A percentile compares a stretch with the other conserved stretches of the same genome.
phyloP scores from a whole-genome alignment of 2,329 filamentous ascomycete species.

The Pseudogymnoascus sp. region DNA sequence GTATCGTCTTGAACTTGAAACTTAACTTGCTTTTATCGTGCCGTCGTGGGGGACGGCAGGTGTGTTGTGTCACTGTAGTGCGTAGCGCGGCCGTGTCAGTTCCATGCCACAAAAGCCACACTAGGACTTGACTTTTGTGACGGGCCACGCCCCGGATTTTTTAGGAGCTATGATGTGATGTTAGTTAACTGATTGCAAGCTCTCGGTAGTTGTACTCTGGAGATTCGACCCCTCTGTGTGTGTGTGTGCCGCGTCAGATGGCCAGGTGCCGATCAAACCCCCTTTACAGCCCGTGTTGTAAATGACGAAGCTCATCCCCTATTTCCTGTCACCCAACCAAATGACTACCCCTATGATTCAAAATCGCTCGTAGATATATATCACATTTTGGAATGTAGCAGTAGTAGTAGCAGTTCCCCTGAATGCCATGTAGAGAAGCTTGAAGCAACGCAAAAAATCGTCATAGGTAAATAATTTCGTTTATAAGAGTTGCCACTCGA shows the following conservation, averaged over 20 bases:
- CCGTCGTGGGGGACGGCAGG: not conserved
- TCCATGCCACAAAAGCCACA: too few species aligned
- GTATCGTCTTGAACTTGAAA: not conserved
- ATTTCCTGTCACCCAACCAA: not conserved
- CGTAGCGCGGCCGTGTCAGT: too few species aligned
- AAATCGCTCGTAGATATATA: not conserved
- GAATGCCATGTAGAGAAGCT: not conserved
- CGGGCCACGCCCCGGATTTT: not conserved
- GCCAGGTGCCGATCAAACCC: not conserved
- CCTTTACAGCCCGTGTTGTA: not conserved
- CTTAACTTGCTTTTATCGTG: not conserved
- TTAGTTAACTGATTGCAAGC: not conserved
- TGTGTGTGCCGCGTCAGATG: not conserved
- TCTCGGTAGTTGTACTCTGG: not conserved
- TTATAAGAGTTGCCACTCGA: not conserved
- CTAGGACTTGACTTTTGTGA: not conserved
- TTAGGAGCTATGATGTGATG: not conserved
- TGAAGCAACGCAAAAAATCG: not conserved
- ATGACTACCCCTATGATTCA: not conserved
- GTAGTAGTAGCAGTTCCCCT: not conserved
- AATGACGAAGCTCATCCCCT: not conserved
- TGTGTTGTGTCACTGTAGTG: not conserved
- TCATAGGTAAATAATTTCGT: conserved; percentile 2
- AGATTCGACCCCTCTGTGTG: not conserved
- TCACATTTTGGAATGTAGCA: not conserved